Conservation (phyloP, 2,329 filamentous ascomycete species). For the Periglandula ipomoeae region DNA sequence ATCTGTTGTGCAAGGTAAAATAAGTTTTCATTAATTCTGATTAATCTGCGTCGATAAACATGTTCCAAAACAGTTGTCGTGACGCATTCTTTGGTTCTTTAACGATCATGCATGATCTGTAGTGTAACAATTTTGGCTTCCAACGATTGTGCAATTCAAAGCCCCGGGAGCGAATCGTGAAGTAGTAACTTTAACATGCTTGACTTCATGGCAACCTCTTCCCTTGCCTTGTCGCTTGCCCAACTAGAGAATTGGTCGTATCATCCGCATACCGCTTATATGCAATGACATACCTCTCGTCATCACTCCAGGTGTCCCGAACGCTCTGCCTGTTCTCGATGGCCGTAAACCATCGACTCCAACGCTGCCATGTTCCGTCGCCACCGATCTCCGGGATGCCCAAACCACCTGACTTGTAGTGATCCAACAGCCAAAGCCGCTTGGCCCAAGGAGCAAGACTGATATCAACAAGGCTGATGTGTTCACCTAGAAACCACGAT, state of each 20-base stretch:
- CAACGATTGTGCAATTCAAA: too few species aligned
- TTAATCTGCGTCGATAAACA: too few species aligned
- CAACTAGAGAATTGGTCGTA: constrained; percentile 51
- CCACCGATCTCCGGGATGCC: constrained; percentile 42
- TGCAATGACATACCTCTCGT: constrained; percentile 56
- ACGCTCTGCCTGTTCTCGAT: constrained; percentile 53
- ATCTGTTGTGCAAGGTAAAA: too few species aligned
- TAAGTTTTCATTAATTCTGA: too few species aligned
- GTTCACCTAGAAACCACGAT: constrained; percentile 58
- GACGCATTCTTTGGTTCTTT: too few species aligned
- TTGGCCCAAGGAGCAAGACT: constrained; percentile 65
- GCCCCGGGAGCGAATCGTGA: too few species aligned
- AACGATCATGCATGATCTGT: too few species aligned
- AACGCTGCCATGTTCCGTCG: constrained; percentile 52
- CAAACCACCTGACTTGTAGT: constrained; percentile 55
- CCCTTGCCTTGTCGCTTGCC: constrained; percentile 53
- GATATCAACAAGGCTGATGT: constrained; percentile 60
- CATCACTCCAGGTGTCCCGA: constrained; percentile 57
- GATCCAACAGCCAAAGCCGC: constrained; percentile 63
- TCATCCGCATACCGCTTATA: constrained; percentile 62
- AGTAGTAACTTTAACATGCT: too few species aligned
- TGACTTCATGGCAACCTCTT: constrained; percentile 41
- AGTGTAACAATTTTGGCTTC: too few species aligned
- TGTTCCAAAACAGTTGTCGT: too few species aligned
- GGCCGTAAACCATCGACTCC: constrained; percentile 54